These are phyloP conservation scores for Eucalyptus albens DNA, from an alignment of 345 rosid species.

Conservation along the genomic window DNA sequence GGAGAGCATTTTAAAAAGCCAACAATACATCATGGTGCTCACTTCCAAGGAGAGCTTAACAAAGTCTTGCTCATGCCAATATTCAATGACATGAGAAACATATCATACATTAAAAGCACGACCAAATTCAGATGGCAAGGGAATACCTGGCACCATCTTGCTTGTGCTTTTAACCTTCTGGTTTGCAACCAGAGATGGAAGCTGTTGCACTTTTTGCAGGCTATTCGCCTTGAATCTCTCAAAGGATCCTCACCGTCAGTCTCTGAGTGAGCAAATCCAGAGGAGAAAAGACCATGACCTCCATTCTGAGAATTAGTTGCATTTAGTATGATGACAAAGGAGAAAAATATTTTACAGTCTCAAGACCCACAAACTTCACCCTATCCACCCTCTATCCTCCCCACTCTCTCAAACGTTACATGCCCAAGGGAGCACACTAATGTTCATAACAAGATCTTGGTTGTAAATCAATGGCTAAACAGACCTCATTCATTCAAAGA, in stretches of 20 bases:
- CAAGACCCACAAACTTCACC: not conserved
- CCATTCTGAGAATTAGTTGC: constrained; percentile 30
- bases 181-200: constrained; percentile 78
- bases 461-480: not conserved
- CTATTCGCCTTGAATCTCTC: constrained; percentile 77
- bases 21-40: not conserved
- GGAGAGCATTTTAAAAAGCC: not conserved
- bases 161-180: constrained; percentile 68
- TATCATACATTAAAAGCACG: not conserved
- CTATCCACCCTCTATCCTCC: not conserved
- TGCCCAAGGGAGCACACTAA: not conserved
- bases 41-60: not conserved
- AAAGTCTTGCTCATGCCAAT: not conserved
- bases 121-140: not conserved
- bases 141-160: constrained; percentile 99
- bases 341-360: not conserved
- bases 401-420: not conserved
- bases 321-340: not conserved
- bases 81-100: not conserved
- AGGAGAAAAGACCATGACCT: constrained; percentile 42
- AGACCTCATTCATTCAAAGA: not conserved
- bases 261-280: constrained; percentile 51
- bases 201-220: constrained; percentile 72
- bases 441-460: not conserved
- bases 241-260: constrained; percentile 43